Base-by-base conservation (phyloP, 139 green algal species). In the Ostreobium quekettii region DNA sequence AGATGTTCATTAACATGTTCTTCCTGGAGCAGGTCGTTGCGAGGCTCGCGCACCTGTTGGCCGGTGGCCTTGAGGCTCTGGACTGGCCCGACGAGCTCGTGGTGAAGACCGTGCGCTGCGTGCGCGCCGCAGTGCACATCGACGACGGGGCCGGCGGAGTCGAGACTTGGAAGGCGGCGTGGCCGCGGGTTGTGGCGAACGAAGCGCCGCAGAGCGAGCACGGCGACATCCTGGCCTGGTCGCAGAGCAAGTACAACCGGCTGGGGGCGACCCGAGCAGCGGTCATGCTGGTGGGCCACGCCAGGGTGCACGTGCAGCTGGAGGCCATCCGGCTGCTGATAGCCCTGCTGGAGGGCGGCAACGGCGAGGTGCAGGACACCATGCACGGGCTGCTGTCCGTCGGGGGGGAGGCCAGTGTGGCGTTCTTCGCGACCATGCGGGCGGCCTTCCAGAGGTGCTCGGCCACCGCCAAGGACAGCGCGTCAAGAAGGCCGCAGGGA, bases 301-400 rank as follows among this genome's bases (percentile, higher is more conserved):
- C 64, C 1, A 46, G 32, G 53, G 32, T 62, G 0, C 56, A 73
- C 35, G 64, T 76, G 64, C 71, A 76, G 64, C 37, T 64, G 29
- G 71, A 76, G 71, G 71, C 71, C 32, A 42, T 76, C 35, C 6
- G 66, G 64, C 64, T 76, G 64, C 64, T 76, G 31, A 26, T 61
- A 11, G 57, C 46, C 26, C 71, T 76, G 64, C 64, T 76, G 7
- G 24, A 76, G 64, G 56, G 64, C 33, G 53, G 71, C 33, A 76
- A 73, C 56, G 19, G 19, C 2, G 3, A 36, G 0, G 48, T 76
- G 0, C 71, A 76, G 64, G 31, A 57, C 31, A 66, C 48, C 24
- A 29, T 73, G 0, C 37, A 64, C 35, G 32, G 39, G 33, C 49
- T 76, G 1, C 56, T 76, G 24, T 73, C 48, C 24, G 11, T 58